Conservation (phyloP, 805 yeast genomes). For the Yueomyces sp. region DNA sequence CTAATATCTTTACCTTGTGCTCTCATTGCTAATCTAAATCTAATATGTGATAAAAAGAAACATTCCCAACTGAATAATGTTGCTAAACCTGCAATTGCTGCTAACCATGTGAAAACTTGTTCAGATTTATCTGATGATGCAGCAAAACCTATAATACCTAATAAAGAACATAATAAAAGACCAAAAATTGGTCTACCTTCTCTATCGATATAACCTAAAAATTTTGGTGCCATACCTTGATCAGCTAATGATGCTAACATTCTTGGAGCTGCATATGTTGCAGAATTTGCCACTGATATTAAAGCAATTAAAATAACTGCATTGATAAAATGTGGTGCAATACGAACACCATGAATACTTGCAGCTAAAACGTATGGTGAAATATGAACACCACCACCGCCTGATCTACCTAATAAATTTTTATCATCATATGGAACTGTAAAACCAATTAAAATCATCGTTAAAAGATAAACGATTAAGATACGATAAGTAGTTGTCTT, state of each 20-base stretch:
- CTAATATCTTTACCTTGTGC: constrained; percentile 32
- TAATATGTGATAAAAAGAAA: constrained; percentile 37
- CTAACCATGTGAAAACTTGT: constrained; percentile 45
- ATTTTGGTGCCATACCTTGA: constrained; percentile 54
- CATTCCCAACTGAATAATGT: constrained; percentile 48
- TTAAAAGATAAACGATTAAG: constrained; percentile 40
- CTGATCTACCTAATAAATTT: constrained; percentile 32
- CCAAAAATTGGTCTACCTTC: constrained; percentile 48
- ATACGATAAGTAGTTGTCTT: constrained; percentile 57
- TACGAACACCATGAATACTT: constrained; percentile 43
- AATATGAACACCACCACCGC: constrained; percentile 39
- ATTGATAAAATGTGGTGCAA: constrained; percentile 60
- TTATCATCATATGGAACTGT: constrained; percentile 46
- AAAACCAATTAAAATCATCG: constrained; percentile 41
- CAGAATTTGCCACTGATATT: constrained; percentile 64
- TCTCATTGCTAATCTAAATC: constrained; percentile 42
- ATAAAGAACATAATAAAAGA: constrained; percentile 32
- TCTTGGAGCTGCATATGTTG: constrained; percentile 63
- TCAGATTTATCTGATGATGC: constrained; percentile 40
- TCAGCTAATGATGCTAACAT: constrained; percentile 54
- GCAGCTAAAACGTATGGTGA: constrained; percentile 73
- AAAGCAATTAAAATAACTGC: constrained; percentile 64
- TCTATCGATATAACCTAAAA: constrained; percentile 39
- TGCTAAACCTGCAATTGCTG: constrained; percentile 43
- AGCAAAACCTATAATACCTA: constrained; percentile 48